Percentiles rank a stretch among this genome's conserved stretches.
These are phyloP conservation scores for Cercophora newfieldiana DNA, from an alignment of 495 filamentous ascomycete species.

Conservation along the genomic window DNA sequence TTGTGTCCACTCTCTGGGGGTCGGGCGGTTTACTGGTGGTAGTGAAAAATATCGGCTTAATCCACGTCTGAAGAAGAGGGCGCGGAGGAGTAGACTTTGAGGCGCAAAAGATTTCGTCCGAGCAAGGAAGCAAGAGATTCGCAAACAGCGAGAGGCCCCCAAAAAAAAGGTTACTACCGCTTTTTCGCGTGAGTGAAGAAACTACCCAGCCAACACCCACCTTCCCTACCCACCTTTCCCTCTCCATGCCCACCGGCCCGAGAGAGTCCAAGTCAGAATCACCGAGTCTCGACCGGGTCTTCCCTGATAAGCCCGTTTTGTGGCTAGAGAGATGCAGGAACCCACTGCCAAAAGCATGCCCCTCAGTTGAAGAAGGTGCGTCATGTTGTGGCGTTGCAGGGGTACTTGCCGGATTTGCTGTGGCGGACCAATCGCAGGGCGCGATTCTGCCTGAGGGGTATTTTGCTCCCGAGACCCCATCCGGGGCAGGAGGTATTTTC, in stretches of 20 bases:
- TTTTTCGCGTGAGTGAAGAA: background rate
- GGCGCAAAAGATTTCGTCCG: background rate
- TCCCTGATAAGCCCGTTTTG: conserved; percentile 2
- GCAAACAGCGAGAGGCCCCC: background rate
- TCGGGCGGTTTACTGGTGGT: background rate
- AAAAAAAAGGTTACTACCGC: conserved; percentile 3
- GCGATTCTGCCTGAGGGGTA: background rate
- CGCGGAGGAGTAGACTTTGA: background rate
- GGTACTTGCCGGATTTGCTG: background rate
- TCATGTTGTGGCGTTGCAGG: conserved; percentile 14
- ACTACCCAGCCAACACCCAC: background rate
- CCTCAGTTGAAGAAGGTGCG: background rate
- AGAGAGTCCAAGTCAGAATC: conserved; percentile 10
- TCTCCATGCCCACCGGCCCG: conserved; percentile 9
- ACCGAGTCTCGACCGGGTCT: background rate
- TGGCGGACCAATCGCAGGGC: background rate
- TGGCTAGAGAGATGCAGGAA: conserved; percentile 6
- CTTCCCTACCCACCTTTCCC: conserved; percentile 6
- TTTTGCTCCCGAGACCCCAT: background rate
- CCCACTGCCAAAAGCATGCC: background rate
- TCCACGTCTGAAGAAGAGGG: background rate
- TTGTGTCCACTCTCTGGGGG: background rate
- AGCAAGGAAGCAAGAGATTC: background rate
- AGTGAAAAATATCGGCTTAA: background rate
- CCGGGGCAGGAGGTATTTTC: too few relatives aligned